A percentile compares a stretch with the other conserved stretches of the same genome.
Conservation (phyloP, 495 filamentous ascomycete genomes). For the Trichoderma orchidacearum region DNA sequence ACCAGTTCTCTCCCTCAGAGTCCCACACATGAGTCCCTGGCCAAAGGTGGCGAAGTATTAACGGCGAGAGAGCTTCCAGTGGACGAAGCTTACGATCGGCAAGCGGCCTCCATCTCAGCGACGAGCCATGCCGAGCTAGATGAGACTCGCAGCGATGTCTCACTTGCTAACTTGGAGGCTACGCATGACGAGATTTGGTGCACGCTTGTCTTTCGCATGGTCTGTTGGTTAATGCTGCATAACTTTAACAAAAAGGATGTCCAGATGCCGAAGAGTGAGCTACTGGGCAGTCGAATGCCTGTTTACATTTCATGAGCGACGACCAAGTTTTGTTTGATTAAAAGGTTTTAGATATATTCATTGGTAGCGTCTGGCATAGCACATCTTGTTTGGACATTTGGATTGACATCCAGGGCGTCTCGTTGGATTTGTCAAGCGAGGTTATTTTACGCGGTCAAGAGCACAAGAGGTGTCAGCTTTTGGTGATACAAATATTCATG, state of each 20-base stretch:
- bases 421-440: no score
- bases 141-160: background rate
- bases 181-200: conserved; percentile 26
- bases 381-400: no score
- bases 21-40: background rate
- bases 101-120: no score
- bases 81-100: background rate
- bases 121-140: background rate
- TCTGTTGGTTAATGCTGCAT: conserved; percentile 37
- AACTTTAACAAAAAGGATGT: conserved; percentile 35
- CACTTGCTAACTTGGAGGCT: background rate
- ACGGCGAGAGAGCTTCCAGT: background rate
- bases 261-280: conserved; percentile 30
- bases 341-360: no score
- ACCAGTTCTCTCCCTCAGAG: background rate
- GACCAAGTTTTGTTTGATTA: background rate
- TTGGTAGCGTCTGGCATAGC: no score
- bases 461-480: no score
- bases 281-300: conserved; percentile 32
- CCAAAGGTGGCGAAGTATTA: background rate
- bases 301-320: conserved; percentile 24
- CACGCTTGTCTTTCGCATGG: conserved; percentile 34
- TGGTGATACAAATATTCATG: no score
- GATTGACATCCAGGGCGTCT: no score
- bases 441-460: no score